Conservation (phyloP, 148 eudicot genomes). For the Vaccinium vitisidaea region DNA sequence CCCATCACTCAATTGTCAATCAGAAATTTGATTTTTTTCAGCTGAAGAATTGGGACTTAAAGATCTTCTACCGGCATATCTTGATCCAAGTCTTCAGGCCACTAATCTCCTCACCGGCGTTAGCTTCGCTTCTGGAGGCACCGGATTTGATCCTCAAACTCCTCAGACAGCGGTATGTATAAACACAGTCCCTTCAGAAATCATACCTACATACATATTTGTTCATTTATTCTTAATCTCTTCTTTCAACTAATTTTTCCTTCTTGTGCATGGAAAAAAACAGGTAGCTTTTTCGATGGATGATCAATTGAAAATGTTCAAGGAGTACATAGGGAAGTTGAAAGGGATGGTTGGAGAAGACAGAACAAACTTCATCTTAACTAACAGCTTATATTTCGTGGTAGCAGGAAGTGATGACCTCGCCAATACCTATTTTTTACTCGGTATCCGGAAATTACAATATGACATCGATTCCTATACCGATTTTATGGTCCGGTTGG, state of each 20-base stretch:
- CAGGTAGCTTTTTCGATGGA: slow-evolving; percentile 24
- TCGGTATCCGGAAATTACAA: slow-evolving; percentile 14
- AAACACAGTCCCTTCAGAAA: neutral
- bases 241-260: neutral
- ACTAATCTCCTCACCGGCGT: slow-evolving; percentile 64
- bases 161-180: slow-evolving; percentile 7
- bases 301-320: slow-evolving; percentile 35
- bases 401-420: slow-evolving; percentile 34
- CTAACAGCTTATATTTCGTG: slow-evolving; percentile 20
- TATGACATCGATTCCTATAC: slow-evolving; percentile 16
- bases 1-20: neutral
- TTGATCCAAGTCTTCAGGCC: slow-evolving; percentile 17
- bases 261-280: neutral
- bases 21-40: neutral
- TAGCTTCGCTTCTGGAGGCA: slow-evolving; percentile 70
- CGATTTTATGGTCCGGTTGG: neutral
- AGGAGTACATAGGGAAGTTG: slow-evolving; percentile 24
- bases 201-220: neutral
- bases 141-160: slow-evolving; percentile 68
- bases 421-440: slow-evolving; percentile 35
- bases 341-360: slow-evolving; percentile 29
- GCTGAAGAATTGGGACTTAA: slow-evolving; percentile 27
- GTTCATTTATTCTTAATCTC: neutral
- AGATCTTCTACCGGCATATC: slow-evolving; percentile 20
- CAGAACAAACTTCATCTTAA: slow-evolving; percentile 24